Evolutionary conservation across 139 green algal species (phyloP).

Genomic region (Edaphochlamys debaryana): DNA sequence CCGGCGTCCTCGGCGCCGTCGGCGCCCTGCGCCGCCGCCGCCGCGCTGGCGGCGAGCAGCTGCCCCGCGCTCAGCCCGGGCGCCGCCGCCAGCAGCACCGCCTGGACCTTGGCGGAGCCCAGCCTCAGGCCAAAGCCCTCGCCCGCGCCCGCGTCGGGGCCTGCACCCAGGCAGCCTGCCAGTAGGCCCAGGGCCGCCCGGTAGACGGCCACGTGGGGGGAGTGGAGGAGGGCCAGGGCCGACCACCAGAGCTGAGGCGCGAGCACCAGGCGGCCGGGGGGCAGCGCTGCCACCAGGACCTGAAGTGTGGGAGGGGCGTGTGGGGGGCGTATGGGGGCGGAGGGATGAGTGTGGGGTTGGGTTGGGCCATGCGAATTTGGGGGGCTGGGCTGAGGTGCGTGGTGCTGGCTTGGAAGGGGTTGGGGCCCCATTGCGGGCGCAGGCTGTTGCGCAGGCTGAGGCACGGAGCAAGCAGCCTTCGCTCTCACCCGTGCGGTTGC

Average conservation of each 20-base stretch:
- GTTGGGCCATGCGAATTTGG: no score
- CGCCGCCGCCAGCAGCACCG: slow-evolving; percentile 79
- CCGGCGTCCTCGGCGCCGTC: background rate
- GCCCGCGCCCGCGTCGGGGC: background rate
- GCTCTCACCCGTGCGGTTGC: slow-evolving; percentile 7
- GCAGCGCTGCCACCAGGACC: slow-evolving; percentile 67
- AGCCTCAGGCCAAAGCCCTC: slow-evolving; percentile 58
- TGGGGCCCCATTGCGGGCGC: no score
- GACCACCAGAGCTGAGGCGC: slow-evolving; percentile 88
- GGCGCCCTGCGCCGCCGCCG: slow-evolving; percentile 5
- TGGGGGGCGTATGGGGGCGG: no score
- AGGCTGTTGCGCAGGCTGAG: no score
- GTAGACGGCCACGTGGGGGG: slow-evolving; percentile 80
- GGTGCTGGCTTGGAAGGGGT: no score
- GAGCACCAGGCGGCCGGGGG: slow-evolving; percentile 77
- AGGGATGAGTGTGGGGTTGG: no score
- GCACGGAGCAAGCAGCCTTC: no score
- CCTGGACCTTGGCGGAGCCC: slow-evolving; percentile 69
- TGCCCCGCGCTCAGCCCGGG: slow-evolving; percentile 29
- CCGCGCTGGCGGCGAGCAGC: slow-evolving; percentile 18
- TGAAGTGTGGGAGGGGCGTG: no score
- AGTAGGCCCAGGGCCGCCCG: slow-evolving; percentile 71
- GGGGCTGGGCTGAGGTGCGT: no score
- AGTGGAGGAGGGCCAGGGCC: slow-evolving; percentile 79
- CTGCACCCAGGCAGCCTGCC: slow-evolving; percentile 13